Conservation (phyloP, 257 asterid genomes). For the Solanum arcanum region DNA sequence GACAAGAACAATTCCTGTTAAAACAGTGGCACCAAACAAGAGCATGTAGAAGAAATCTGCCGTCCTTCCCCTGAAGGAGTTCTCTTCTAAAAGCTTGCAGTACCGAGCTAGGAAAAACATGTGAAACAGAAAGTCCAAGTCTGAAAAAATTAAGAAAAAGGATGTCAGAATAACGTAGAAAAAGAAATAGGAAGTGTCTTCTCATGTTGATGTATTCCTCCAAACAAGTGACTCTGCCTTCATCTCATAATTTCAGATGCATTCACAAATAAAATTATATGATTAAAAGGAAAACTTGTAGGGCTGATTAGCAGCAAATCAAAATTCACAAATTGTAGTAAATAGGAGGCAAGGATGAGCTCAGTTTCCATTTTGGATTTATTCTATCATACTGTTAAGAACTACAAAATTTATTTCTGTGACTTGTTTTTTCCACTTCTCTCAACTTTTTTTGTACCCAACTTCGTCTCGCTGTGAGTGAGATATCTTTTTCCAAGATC, state of each 20-base stretch:
- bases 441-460: neutral
- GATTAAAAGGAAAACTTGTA: neutral
- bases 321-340: neutral
- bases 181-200: neutral
- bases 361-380: neutral
- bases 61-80: conserved; percentile 90
- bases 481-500: neutral
- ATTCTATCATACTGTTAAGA: neutral
- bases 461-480: neutral
- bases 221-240: neutral
- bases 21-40: conserved; percentile 83
- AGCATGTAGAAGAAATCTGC: conserved; percentile 98
- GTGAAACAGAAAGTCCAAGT: conserved; percentile 96
- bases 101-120: conserved; percentile 99
- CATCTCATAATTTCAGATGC: neutral
- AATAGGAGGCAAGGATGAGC: neutral
- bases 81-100: conserved; percentile 99
- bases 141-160: conserved; percentile 27
- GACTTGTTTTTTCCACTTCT: neutral
- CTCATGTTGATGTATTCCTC: neutral
- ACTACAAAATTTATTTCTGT: neutral
- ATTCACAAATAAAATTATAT: neutral
- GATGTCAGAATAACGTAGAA: neutral
- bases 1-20: conserved; percentile 82
- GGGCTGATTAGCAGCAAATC: neutral